A percentile compares a stretch with the other conserved stretches of the same genome.
Evolutionary conservation across 345 rosid genomes (phyloP).

Genomic region (Crucihimalaya himalaica): DNA sequence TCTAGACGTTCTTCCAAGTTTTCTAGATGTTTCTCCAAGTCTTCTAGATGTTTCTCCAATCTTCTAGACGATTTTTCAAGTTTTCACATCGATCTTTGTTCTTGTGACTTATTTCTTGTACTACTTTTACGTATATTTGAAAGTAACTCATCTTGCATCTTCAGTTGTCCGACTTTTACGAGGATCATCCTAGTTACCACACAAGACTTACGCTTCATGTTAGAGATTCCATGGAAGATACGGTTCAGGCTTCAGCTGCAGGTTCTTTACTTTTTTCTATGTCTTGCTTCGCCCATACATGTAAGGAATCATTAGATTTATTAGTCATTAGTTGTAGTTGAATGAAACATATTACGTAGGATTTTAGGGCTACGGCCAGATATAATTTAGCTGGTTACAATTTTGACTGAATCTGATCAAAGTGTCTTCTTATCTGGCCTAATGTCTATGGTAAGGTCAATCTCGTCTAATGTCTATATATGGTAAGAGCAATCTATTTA

Average conservation of each 20-base stretch:
- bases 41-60: too few relatives aligned
- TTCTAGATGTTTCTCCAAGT: too few relatives aligned
- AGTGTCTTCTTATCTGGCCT: background rate
- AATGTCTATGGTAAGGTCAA: background rate
- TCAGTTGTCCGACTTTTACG: constrained; percentile 38
- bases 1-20: too few relatives aligned
- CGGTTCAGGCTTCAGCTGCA: constrained; percentile 42
- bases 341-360: background rate
- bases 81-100: too few relatives aligned
- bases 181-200: constrained; percentile 23
- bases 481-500: background rate
- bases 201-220: constrained; percentile 32
- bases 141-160: too few relatives aligned
- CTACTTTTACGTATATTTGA: too few relatives aligned
- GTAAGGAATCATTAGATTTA: background rate
- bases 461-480: background rate
- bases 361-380: background rate
- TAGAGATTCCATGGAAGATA: constrained; percentile 37
- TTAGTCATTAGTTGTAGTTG: background rate
- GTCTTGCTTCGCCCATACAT: background rate
- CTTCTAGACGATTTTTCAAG: too few relatives aligned
- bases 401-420: background rate
- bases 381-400: background rate
- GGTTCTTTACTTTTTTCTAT: constrained; percentile 29
- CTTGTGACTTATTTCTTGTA: too few relatives aligned